Evolutionary conservation across 352 stramenopile species (phyloP).

Genomic region (Globisporangium cylindrosporum): DNA sequence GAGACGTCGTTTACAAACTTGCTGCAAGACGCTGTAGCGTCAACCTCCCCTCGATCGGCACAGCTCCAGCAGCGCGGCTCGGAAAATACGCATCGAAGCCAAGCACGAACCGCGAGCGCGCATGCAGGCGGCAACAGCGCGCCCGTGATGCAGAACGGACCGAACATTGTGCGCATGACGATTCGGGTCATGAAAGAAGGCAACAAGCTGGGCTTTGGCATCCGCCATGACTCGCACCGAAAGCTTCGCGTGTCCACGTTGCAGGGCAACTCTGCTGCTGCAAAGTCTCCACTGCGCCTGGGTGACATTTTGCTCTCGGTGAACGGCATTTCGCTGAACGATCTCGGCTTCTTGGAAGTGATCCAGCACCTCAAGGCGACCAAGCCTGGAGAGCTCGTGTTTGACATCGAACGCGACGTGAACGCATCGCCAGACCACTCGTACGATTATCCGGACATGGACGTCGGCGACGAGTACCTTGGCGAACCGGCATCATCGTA

Average conservation of each 20-base stretch:
- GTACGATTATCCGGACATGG: constrained; percentile 14
- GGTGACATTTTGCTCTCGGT: constrained; percentile 70
- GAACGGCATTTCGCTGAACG: constrained; percentile 51
- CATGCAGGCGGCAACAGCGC: background rate
- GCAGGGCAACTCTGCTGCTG: constrained; percentile 36
- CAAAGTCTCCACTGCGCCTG: constrained; percentile 40
- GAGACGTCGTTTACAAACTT: constrained; percentile 17
- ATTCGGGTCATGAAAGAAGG: constrained; percentile 50
- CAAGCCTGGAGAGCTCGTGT: constrained; percentile 43
- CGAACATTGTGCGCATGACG: constrained; percentile 25
- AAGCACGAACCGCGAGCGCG: constrained; percentile 6
- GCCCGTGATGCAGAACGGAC: background rate
- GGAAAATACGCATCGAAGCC: background rate
- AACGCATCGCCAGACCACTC: constrained; percentile 4
- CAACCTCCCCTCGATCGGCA: background rate
- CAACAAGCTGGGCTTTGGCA: constrained; percentile 62
- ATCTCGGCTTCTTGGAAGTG: constrained; percentile 47
- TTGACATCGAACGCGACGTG: constrained; percentile 47
- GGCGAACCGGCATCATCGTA: constrained; percentile 6
- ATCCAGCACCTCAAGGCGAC: constrained; percentile 62
- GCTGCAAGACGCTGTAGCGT: constrained; percentile 11
- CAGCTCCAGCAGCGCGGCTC: constrained; percentile 1
- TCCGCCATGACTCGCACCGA: constrained; percentile 55
- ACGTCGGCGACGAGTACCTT: constrained; percentile 12
- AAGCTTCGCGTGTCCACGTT: constrained; percentile 60